Conservation (phyloP, 1,284 basidiomycete genomes). For the Tremellales sp. region DNA sequence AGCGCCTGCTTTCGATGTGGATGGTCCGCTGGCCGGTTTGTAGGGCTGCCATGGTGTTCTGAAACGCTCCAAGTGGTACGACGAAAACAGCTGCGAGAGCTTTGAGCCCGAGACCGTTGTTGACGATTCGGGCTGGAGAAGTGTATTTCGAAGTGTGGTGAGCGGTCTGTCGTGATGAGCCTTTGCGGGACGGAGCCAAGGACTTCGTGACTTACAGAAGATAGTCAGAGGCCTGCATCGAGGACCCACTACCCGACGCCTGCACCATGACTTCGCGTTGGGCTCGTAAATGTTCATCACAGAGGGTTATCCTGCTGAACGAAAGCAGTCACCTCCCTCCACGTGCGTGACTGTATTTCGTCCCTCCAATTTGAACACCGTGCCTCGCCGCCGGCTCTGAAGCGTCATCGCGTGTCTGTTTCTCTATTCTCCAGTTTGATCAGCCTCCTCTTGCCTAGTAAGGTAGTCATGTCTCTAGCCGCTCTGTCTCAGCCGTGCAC, state of each 20-base stretch:
- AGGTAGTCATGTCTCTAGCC: not conserved
- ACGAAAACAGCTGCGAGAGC: constrained; percentile 19
- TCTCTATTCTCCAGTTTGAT: not conserved
- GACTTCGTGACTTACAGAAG: not conserved
- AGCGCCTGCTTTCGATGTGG: constrained; percentile 2
- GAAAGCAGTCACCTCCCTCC: too few relatives aligned
- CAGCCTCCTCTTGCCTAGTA: not conserved
- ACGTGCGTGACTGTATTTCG: too few relatives aligned
- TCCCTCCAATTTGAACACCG: too few relatives aligned
- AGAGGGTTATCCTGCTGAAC: too few relatives aligned
- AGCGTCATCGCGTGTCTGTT: too few relatives aligned
- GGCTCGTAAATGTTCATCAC: too few relatives aligned
- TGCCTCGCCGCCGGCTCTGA: too few relatives aligned
- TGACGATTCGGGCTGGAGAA: constrained; percentile 23
- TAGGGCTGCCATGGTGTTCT: constrained; percentile 31
- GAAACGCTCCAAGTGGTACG: constrained; percentile 24
- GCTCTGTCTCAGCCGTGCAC: constrained; percentile 31
- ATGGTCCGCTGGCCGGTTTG: constrained; percentile 10
- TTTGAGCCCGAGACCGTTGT: constrained; percentile 20
- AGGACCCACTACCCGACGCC: too few relatives aligned
- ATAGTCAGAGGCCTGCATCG: not conserved
- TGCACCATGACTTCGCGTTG: too few relatives aligned
- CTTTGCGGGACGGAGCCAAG: not conserved
- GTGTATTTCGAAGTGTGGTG: constrained; percentile 34
- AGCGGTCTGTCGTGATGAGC: constrained; percentile 24